Percentiles rank a stretch among this genome's conserved stretches.
phyloP scores from a whole-genome alignment of 2,329 filamentous ascomycete genomes.

The Colletotrichum eleusines region DNA sequence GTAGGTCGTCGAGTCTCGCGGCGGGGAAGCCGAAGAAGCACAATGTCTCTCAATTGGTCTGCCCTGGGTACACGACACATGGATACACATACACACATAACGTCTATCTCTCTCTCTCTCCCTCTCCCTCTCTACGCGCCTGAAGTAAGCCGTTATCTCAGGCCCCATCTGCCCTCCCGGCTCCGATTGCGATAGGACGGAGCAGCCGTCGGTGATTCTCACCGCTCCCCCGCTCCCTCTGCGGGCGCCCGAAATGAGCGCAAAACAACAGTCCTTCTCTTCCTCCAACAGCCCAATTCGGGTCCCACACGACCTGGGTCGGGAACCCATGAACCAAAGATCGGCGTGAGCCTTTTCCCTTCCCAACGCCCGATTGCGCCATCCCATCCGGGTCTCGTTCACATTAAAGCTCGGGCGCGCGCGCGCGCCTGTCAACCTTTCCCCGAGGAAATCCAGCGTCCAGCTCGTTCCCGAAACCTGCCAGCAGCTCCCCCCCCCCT shows the following conservation, averaged over 20 bases:
- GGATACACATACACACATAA: too few relatives aligned
- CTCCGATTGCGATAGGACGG: background rate
- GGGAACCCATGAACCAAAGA: background rate
- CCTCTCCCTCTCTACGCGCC: background rate
- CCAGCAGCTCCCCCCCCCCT: background rate
- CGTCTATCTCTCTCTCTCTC: too few relatives aligned
- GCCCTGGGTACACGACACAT: background rate
- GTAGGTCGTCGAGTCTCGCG: background rate
- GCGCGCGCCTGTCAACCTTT: background rate
- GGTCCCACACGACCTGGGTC: constrained; percentile 12
- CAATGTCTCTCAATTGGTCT: background rate
- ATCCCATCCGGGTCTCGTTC: background rate
- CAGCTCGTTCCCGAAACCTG: background rate
- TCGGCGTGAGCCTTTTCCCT: background rate
- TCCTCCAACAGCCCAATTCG: background rate
- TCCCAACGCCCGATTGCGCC: constrained; percentile 1
- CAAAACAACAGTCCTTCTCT: too few relatives aligned
- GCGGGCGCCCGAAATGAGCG: constrained; percentile 14
- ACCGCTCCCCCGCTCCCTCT: background rate
- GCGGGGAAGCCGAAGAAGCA: background rate
- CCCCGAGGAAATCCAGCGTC: background rate
- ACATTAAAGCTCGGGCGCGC: constrained; percentile 1
- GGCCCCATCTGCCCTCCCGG: background rate
- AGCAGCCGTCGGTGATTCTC: constrained; percentile 7
- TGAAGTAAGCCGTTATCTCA: background rate